Evolutionary conservation across 2,329 filamentous ascomycete species (phyloP).

Genomic region (Teratosphaeriaceae sp.): DNA sequence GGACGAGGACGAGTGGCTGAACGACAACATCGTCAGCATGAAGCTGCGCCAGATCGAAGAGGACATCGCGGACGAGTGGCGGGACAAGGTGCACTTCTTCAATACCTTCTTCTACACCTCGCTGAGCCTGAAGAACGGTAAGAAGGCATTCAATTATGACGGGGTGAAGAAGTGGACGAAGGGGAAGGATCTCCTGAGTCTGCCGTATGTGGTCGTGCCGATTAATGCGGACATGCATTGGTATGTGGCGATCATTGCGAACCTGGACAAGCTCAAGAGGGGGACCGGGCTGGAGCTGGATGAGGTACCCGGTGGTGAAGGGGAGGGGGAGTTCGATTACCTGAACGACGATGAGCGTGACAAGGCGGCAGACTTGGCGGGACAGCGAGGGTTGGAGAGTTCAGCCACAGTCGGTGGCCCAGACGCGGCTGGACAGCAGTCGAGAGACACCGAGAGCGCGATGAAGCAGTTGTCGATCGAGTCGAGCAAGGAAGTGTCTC

Average conservation of each 20-base stretch:
- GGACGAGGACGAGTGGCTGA: slow-evolving; percentile 78
- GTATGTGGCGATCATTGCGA: slow-evolving; percentile 95
- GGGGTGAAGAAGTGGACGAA: slow-evolving; percentile 84
- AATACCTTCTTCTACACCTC: slow-evolving; percentile 88
- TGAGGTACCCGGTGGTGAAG: slow-evolving; percentile 3
- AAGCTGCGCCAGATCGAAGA: slow-evolving; percentile 55
- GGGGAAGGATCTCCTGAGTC: slow-evolving; percentile 73
- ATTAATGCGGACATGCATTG: slow-evolving; percentile 83
- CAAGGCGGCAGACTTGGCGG: neutral
- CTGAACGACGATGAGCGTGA: neutral
- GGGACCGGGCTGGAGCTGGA: slow-evolving; percentile 13
- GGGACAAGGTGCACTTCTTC: slow-evolving; percentile 70
- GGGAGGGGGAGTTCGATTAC: neutral
- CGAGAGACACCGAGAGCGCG: slow-evolving; percentile 3
- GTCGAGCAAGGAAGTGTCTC: no score
- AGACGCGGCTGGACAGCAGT: neutral
- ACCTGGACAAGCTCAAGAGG: slow-evolving; percentile 59
- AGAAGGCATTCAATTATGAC: slow-evolving; percentile 66
- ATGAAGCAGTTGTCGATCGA: slow-evolving; percentile 5
- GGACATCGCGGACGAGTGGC: slow-evolving; percentile 28
- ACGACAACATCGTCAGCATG: slow-evolving; percentile 88
- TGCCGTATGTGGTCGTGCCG: slow-evolving; percentile 85
- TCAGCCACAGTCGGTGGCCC: neutral
- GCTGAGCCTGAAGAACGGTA: slow-evolving; percentile 52
- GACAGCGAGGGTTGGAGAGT: neutral